Evolutionary conservation across 2,329 filamentous ascomycete species (phyloP).

Genomic region (Phialocephala sp.): DNA sequence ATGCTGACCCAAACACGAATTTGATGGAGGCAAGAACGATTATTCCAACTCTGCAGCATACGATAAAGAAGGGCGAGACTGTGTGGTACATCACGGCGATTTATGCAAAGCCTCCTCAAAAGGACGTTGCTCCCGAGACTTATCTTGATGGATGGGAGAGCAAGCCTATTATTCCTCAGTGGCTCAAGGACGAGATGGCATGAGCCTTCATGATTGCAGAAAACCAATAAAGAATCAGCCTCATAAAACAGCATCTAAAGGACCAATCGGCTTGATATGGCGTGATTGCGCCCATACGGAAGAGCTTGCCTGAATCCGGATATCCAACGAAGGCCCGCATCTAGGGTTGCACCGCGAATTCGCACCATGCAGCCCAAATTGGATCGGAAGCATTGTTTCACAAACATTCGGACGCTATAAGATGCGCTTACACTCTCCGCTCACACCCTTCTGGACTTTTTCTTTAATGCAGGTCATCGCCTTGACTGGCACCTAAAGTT

Average conservation of each 20-base stretch:
- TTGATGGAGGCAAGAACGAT: slow-evolving; percentile 74
- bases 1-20: slow-evolving; percentile 82
- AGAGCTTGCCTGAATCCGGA: neutral
- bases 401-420: neutral
- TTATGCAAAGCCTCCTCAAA: slow-evolving; percentile 68
- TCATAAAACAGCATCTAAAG: neutral
- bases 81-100: slow-evolving; percentile 74
- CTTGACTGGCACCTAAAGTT: neutral
- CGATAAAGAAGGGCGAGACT: slow-evolving; percentile 60
- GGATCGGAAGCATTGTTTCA: slow-evolving; percentile 2
- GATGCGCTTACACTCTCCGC: neutral
- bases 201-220: neutral
- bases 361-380: slow-evolving; percentile 4
- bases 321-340: neutral
- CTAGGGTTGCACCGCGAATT: neutral
- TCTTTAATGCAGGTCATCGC: neutral
- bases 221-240: neutral
- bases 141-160: slow-evolving; percentile 68
- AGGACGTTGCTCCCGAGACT: slow-evolving; percentile 54
- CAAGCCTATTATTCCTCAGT: slow-evolving; percentile 62
- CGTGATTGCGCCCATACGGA: neutral
- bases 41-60: slow-evolving; percentile 71
- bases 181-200: slow-evolving; percentile 54
- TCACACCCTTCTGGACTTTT: neutral
- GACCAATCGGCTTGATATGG: neutral